Base-by-base conservation (phyloP, 305 asterid genomes). In the Fraxinus floribunda region DNA sequence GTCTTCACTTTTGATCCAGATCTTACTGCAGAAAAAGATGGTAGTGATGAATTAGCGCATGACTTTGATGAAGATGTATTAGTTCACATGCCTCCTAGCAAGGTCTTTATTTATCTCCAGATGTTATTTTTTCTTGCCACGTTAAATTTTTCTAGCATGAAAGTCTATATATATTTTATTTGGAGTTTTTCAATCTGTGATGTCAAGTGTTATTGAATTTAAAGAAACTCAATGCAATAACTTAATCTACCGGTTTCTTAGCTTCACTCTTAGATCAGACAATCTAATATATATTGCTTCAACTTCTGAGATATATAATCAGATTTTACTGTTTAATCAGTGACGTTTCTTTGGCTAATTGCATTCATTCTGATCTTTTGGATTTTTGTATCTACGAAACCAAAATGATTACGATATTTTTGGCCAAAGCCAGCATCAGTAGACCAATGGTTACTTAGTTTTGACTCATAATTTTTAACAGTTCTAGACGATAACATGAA, bases 1-100 rank as follows among this genome's bases (percentile, higher is more conserved):
- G 81, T 96, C 89, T 89, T 91, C 85, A 91, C 94, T 78, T 92
- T 83, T 74, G 98, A 94, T 79, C 78, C 90, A 5, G 98, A 92
- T 34, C 86, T 89, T 76, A 55, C 87, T 29, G 71, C 46, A 9
- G 92, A 82, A 62, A 82, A 81, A 79, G 89, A 84, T 85, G 93
- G 83, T 39, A 78, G 84, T 72, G 88, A 86, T 83, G 94, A 89
- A 79, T 72, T 87, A 9, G 71, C 80, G 34, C 87, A 88, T 76
- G 62, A 78, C 75, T 86, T 92, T 80, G 86, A 83, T 82, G 98
- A 93, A 80, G 98, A 91, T 64, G 85, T 79, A 64, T 84, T 84
- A 83, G 83, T 84, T 83, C 83, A 85, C 84, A 82, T 89, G 85
- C 94, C 93, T 81, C 91, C 93, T 79, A 32, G 89, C 89, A 92